Base-by-base conservation (phyloP, 306 rosid species). In the Inga oerstediana region DNA sequence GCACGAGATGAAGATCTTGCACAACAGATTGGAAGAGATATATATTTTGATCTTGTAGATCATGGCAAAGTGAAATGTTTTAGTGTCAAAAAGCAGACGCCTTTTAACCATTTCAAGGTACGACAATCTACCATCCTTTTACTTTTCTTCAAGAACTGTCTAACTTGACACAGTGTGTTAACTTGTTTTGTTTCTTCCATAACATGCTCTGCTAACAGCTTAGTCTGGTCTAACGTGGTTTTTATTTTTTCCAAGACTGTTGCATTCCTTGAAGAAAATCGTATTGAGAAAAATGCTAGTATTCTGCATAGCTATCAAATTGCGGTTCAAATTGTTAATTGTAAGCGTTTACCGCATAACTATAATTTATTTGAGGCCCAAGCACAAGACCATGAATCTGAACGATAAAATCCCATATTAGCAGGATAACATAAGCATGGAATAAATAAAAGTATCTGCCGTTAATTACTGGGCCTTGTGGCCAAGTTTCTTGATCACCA, bases 131-230 rank as follows among this genome's bases (percentile, higher is more conserved):
- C 34, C 15, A 59, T 22, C 66, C 66, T 3, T 59, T 59, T 56
- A 45, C 80, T 46, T 45, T 48, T 72, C 22, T 54, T 69, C 81
- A 35, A 65, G 51, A 76, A 73, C 32, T 77, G 35, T 65, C 44
- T 81, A 44, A 12, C 52, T 52, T 37, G 54, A 41, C 70, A 35
- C 43, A 27, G 12, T 69, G 11, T 79, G 59, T 22, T 52, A 67
- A 14, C 73, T 9, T 71, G 24, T 35, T 41, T 62, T 22, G 56
- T 35, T 30, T 71, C 75, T 67, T 69, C 73, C 58, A n/a, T 74
- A 32, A 30, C 58, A 45, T 76, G 24, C 14, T 37, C 20, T n/a
- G 41, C 10, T 27, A 52, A 77, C 8, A 24, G 16, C 27, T 43
- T 72, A 1, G 14, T 70, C 45, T 72, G 70, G 71, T 58, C 59